Base-by-base conservation (phyloP, 306 rosid genomes). In the Cucurbita moschata region DNA sequence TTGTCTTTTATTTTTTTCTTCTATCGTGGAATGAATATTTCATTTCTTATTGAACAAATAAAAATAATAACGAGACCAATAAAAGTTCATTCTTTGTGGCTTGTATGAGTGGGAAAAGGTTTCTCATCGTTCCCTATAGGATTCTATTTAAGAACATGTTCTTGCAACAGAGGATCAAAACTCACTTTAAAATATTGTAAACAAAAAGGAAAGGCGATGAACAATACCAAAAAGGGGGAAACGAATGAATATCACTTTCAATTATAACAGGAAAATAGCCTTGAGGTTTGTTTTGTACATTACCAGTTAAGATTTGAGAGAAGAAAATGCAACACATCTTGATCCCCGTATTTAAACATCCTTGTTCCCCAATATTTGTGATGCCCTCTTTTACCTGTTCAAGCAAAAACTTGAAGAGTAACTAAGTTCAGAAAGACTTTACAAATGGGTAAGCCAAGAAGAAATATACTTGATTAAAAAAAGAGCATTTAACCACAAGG, bases 321-420 rank as follows among this genome's bases (percentile, higher is more conserved):
- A 80, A 94, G 97, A 81, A 88, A 90, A 85, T 94, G 96, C 77
- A 94, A 77, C 76, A 90, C 96, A 81, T 87, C 97, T 58, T 52
- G 92, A 64, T 94, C 97, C 0, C 90, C 94, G 55, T 89, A 94
- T 82, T 87, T 90, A 86, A 94, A 90, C 97, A 90, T 94, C 80
- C 88, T 82, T 58, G 98, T 94, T 69, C 98, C 96, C 98, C 97
- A 94, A 80, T 83, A 83, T 55, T 94, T 94, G 85, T 94, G 98
- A 39, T 89, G 88, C 58, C 98, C 96, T 69, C 98, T 73, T 85
- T 89, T 90, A 76, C 98, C 98, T 94, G 77, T 81, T 75, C 78
- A 78, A 84, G 70, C 79, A 86, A 72, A 73, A 37, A 79, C 39
- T 63, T 61, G 38, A 30, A 47, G n/a, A 13, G 56, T 38, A 65